Conservation (phyloP, 352 stramenopile genomes). For the Peronospora belbahrii region DNA sequence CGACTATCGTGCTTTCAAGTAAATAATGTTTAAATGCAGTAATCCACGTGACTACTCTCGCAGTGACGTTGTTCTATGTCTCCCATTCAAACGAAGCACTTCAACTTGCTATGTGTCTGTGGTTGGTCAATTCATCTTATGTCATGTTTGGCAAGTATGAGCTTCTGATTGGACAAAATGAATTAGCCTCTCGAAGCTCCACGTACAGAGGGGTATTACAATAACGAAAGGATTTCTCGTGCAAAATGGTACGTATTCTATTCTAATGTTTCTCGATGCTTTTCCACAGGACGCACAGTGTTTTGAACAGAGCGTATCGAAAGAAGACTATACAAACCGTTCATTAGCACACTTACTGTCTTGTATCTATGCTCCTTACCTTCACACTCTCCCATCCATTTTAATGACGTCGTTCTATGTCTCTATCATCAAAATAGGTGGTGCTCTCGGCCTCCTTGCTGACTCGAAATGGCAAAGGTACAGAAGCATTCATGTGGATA, state of each 20-base stretch:
- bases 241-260: constrained; percentile 20
- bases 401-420: constrained; percentile 12
- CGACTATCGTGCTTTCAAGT: too few relatives aligned
- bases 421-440: constrained; percentile 54
- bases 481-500: constrained; percentile 1
- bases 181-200: constrained; percentile 13
- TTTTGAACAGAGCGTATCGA: too few relatives aligned
- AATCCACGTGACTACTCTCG: too few relatives aligned
- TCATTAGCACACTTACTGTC: neutral
- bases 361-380: neutral
- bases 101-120: too few relatives aligned
- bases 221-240: constrained; percentile 29
- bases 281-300: neutral
- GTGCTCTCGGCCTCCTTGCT: constrained; percentile 93
- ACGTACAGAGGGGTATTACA: constrained; percentile 24
- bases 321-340: too few relatives aligned
- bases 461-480: constrained; percentile 92
- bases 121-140: too few relatives aligned
- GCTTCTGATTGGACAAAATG: constrained; percentile 17
- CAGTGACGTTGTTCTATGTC: too few relatives aligned
- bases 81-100: too few relatives aligned
- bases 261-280: neutral
- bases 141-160: neutral
- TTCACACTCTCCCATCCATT: constrained; percentile 6
- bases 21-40: too few relatives aligned